Base-by-base conservation (phyloP, 768 basidiomycete genomes). In the Leccinum sublutescens region DNA sequence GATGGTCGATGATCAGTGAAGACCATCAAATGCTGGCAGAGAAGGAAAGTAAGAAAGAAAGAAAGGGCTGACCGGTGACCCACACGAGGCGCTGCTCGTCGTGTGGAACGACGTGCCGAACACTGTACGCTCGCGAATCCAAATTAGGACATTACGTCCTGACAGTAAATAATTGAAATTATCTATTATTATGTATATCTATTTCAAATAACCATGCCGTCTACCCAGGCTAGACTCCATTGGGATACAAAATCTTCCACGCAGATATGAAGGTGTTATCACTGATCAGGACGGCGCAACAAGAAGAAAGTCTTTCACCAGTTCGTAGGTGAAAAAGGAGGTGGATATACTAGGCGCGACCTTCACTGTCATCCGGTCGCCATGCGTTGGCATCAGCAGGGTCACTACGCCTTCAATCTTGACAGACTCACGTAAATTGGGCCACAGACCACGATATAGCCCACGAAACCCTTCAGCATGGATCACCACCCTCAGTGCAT, bases 331-430 rank as follows among this genome's bases (percentile, higher is more conserved):
- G 77, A 89, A 91, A 71, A 93, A 92, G 33, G 87, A 88, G 38
- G 88, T 93, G 36, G 92, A 90, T 60, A 93, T 93, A 69, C 89
- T 91, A 19, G 92, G 92, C 1, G 91, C 88, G n/a, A 93, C 92
- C 71, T 94, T 93, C 61, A 94, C 91, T 93, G 72, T 59, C 48
- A 52, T 51, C 47, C 56, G 53, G 62, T 64, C 25, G 62, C 55
- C 43, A 57, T 54, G 57, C 43, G 21, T 52, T 45, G 51, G 12
- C 54, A 47, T 54, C 50, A 45, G 36, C 60, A 62, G 7, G 47
- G 40, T 47, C 31, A 33, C 31, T 45, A 51, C 27, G 58, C 54
- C 54, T 56, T 49, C 52, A 50, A 48, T 15, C 23, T 17, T 40
- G 36, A 56, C 56, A 59, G 59, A 64, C 91, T 76, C 75, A 93